Conservation (phyloP, 2,329 filamentous ascomycete species). For the Grosmannia serpens region DNA sequence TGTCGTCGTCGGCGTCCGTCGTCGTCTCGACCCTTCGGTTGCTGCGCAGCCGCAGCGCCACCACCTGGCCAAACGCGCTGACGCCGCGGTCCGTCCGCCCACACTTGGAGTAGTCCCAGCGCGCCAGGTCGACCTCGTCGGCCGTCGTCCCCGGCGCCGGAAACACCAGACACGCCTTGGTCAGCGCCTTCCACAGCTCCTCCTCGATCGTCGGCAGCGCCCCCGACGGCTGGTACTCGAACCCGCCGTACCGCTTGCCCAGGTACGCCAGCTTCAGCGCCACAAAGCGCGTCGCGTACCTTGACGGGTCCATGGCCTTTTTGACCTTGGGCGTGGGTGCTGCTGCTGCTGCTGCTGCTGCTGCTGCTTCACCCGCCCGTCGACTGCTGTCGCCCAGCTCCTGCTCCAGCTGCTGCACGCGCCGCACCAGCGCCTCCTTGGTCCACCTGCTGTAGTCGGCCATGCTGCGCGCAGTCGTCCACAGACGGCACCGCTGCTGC, state of each 20-base stretch:
- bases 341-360: neutral
- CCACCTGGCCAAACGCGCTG: conserved; percentile 92
- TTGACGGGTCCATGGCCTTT: conserved; percentile 56
- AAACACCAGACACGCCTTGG: conserved; percentile 71
- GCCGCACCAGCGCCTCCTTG: conserved; percentile 24
- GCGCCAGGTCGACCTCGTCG: conserved; percentile 62
- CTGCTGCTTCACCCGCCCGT: neutral
- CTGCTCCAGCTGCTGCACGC: conserved; percentile 12
- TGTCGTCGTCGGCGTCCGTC: conserved; percentile 1
- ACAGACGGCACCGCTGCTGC: too few relatives aligned
- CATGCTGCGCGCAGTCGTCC: conserved; percentile 4
- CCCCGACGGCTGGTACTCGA: conserved; percentile 71
- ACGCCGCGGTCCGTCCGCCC: conserved; percentile 88
- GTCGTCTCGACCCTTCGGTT: conserved; percentile 29
- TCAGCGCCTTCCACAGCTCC: conserved; percentile 82
- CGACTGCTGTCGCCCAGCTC: neutral
- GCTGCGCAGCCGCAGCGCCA: conserved; percentile 73
- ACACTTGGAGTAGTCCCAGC: conserved; percentile 88
- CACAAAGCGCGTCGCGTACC: conserved; percentile 73
- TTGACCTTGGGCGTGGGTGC: neutral
- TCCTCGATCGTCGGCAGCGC: conserved; percentile 77
- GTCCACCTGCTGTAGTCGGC: conserved; percentile 13
- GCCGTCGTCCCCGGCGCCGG: conserved; percentile 38
- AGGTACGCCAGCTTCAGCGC: conserved; percentile 92
- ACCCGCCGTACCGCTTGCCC: conserved; percentile 83